Evolutionary conservation across 139 green algal species (phyloP), one percentile per base, ranked within the genome.

Genomic region (Chlorella sp.): DNA sequence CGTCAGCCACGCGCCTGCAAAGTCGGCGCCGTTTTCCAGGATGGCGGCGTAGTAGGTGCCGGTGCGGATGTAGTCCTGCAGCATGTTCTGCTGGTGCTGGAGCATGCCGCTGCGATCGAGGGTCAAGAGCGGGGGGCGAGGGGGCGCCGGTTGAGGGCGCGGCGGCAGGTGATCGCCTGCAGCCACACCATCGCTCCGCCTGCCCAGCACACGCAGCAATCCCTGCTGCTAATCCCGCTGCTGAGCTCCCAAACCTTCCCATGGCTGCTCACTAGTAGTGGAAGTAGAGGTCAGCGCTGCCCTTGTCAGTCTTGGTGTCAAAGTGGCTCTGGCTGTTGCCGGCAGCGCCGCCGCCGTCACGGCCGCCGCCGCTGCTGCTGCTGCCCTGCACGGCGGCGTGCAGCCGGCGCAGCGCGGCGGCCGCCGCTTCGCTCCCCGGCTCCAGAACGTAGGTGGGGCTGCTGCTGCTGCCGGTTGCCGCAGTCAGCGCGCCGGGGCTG

Each of bases 1-100:
- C n/a, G n/a, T n/a, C n/a, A n/a, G n/a, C n/a, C n/a, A n/a, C n/a
- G n/a, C n/a, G n/a, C n/a, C n/a, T 67, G 90, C 58, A 71, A 99
- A 98, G 79, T 98, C 94, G 1, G 62, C 59, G 5, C 53, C 40
- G 83, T 99, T 99, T 45, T 94, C 87, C 40, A 90, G 43, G 29
- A 99, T 96, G 35, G 95, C 95, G 19, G 83, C 69, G 82, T 94
- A 94, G 87, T 99, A 99, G n/a, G 93, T 97, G 41, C 95, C 95
- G 27, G 95, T 97, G 50, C 92, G 82, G 5, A 91, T 87, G 64
- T 90, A 90, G 82, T 97, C 93, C 82, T 95, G 89, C 60, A 97
- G 86, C 92, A 95, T 96, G 88, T 96, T 97, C 76, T 98, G 94
- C 84, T 98, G 95, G 81, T 98, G 91, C 79, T 91, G 84, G 58